Evolutionary conservation across 2,329 filamentous ascomycete genomes (phyloP), one percentile per base, ranked within the genome.

Genomic region (Pyricularia pennisetigena): DNA sequence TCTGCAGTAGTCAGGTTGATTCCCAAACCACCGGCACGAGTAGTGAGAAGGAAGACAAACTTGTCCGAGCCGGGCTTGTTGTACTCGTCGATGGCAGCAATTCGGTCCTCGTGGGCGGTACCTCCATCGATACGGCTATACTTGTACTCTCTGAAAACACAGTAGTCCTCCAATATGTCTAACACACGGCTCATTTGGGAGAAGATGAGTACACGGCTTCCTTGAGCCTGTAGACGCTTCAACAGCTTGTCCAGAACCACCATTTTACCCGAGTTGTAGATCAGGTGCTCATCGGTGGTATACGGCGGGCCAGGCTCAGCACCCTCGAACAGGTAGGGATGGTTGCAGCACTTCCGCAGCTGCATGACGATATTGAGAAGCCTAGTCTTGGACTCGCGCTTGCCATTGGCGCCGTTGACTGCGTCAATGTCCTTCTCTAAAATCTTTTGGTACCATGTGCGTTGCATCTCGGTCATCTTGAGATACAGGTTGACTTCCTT

Each of bases 331-430:
- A 99, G 87, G 74, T 99, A 99, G 0, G 95, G 95, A 76, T 99
- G 95, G 74, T 99, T 99, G 78, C 95, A 99, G 80, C 95, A 99
- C 80, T 99, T 99, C 74, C 95, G 90, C 71, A 99, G 86, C 79
- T 99, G 95, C 95, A 99, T 99, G 73, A 99, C 95, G 75, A 99
- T 99, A 80, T 99, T 99, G 71, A 99, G 85, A 26, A 99, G 86
- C 71, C 95, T 89, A 1, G 95, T 99, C 82, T 99, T 99, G 35
- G 94, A 98, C 80, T 99, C 95, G 70, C 94, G 91, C 81, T 97
- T 99, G 66, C 95, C 95, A 71, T 91, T 93, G 32, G 94, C 95
- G 70, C 95, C 95, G 73, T 99, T 99, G 74, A 99, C 94, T 16
- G 95, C 95, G 78, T 99, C 95, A 70, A 99, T 99, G 75, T 99